Evolutionary conservation across 2,329 filamentous ascomycete species (phyloP).

Genomic region (Ophiostoma tasmaniense): DNA sequence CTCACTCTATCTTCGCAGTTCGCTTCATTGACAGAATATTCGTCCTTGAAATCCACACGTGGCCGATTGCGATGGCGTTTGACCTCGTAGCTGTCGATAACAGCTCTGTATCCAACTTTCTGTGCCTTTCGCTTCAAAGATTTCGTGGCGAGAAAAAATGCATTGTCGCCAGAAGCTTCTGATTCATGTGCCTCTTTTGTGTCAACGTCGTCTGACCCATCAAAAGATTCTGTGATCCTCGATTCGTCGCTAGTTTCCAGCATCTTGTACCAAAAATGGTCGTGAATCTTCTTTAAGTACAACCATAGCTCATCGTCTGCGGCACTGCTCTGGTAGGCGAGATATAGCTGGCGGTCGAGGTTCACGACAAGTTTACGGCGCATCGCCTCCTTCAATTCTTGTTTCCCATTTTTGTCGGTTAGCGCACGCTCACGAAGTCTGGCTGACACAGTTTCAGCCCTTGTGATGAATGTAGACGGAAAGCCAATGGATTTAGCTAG

Average conservation of each 20-base stretch:
- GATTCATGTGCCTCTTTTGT: neutral
- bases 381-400: conserved; percentile 29
- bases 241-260: conserved; percentile 26
- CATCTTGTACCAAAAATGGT: conserved; percentile 68
- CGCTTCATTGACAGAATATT: neutral
- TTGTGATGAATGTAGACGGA: conserved; percentile 56
- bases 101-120: neutral
- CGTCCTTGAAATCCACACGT: neutral
- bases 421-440: conserved; percentile 50
- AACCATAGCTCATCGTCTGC: conserved; percentile 51
- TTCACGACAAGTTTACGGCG: conserved; percentile 69
- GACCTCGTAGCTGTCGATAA: neutral
- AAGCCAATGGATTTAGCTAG: conserved; percentile 69
- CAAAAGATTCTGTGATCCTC: neutral
- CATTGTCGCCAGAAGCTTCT: neutral
- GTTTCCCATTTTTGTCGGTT: conserved; percentile 35
- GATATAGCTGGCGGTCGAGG: conserved; percentile 50
- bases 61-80: neutral
- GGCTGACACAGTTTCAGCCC: conserved; percentile 58
- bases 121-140: neutral
- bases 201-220: no score
- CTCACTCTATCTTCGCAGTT: neutral
- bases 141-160: neutral
- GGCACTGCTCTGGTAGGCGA: conserved; percentile 48
- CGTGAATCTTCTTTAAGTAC: conserved; percentile 61